phyloP scores from a whole-genome alignment of 2,329 filamentous ascomycete genomes.

The Claviceps digitariae region DNA sequence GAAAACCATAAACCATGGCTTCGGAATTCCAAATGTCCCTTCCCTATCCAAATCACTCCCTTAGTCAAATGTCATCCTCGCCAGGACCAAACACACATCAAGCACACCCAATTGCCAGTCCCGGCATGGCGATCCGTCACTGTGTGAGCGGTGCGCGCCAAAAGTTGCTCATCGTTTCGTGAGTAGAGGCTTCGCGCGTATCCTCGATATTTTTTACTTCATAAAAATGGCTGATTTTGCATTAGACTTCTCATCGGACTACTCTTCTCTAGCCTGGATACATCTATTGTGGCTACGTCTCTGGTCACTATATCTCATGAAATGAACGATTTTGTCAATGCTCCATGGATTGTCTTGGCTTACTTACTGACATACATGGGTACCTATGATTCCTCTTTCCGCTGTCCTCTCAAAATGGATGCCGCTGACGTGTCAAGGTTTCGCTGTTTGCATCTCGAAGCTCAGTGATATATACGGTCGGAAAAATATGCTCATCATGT shows the following conservation, averaged over 20 bases:
- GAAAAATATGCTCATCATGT: slow-evolving; percentile 32
- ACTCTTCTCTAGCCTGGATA: slow-evolving; percentile 43
- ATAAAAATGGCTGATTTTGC: neutral
- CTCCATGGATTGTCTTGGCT: slow-evolving; percentile 41
- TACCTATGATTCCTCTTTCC: slow-evolving; percentile 9
- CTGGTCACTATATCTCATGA: slow-evolving; percentile 42
- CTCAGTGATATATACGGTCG: slow-evolving; percentile 47
- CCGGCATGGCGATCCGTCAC: neutral
- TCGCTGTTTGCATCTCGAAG: slow-evolving; percentile 44
- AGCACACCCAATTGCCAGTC: neutral
- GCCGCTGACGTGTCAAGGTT: slow-evolving; percentile 24
- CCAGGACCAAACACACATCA: slow-evolving; percentile 2
- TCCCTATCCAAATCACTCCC: slow-evolving; percentile 20
- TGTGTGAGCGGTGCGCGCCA: slow-evolving; percentile 12
- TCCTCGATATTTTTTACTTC: neutral
- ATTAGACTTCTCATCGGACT: slow-evolving; percentile 36
- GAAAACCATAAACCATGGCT: slow-evolving; percentile 13
- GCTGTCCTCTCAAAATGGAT: neutral
- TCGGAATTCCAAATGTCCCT: slow-evolving; percentile 17
- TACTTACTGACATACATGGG: slow-evolving; percentile 46
- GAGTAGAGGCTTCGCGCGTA: neutral
- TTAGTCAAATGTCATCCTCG: slow-evolving; percentile 17
- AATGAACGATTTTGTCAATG: slow-evolving; percentile 35
- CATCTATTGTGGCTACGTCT: slow-evolving; percentile 44
- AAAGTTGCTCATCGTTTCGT: slow-evolving; percentile 23